Evolutionary conservation across 2,329 filamentous ascomycete species (phyloP).

Genomic region (Achaetomium macrosporum): DNA sequence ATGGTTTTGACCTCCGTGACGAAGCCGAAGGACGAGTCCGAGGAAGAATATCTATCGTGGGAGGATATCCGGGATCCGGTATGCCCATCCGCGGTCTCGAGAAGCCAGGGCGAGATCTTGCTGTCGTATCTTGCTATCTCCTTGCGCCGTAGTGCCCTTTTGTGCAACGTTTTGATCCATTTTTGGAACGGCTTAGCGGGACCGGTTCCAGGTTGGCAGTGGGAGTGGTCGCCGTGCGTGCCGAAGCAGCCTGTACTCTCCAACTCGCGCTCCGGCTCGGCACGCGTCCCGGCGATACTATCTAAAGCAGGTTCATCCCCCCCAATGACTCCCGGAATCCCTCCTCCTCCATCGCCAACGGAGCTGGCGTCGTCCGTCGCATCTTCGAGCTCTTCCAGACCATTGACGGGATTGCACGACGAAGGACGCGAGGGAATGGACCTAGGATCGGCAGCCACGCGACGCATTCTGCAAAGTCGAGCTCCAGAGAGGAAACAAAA

Average conservation of each 20-base stretch:
- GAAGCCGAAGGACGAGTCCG: constrained; percentile 70
- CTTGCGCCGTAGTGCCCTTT: constrained; percentile 44
- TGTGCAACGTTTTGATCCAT: constrained; percentile 67
- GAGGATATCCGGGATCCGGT: constrained; percentile 18
- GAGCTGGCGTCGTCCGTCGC: not conserved
- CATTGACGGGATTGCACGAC: not conserved
- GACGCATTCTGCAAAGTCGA: constrained; percentile 20
- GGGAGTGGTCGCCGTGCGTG: not conserved
- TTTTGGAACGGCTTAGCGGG: constrained; percentile 54
- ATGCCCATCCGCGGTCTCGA: constrained; percentile 25
- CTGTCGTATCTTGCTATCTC: constrained; percentile 22
- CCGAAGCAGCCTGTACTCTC: constrained; percentile 13
- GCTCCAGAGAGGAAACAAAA: constrained; percentile 17
- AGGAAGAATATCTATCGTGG: constrained; percentile 54
- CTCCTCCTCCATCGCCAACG: not conserved
- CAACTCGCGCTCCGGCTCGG: constrained; percentile 15
- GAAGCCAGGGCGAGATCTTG: constrained; percentile 32
- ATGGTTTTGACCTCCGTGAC: constrained; percentile 77
- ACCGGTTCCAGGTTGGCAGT: constrained; percentile 2
- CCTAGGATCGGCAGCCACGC: constrained; percentile 14
- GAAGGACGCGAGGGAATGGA: constrained; percentile 5
- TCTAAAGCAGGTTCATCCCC: constrained; percentile 15
- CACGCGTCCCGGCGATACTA: not conserved
- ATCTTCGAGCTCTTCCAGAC: not conserved
- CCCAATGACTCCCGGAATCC: not conserved